These are phyloP conservation scores for Straminergon stramineum DNA, from an alignment of 225 moss, liverwort and hornwort genomes.

Conservation along the genomic window DNA sequence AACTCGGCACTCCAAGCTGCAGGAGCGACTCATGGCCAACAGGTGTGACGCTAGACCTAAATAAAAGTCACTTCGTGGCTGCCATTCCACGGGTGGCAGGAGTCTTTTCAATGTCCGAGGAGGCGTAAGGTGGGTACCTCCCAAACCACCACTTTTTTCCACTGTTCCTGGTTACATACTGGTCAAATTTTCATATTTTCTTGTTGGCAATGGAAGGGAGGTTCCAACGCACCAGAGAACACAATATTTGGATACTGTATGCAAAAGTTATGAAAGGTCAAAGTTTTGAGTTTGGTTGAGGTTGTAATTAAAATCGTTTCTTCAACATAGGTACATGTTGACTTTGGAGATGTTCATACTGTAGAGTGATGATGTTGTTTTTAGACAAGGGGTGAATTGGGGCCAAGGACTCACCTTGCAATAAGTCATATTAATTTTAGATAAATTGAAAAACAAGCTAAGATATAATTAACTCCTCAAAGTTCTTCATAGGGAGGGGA, in stretches of 20 bases:
- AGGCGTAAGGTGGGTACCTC: background rate
- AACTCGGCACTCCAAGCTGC: background rate
- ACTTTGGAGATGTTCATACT: background rate
- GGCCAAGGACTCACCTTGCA: background rate
- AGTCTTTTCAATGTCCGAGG: background rate
- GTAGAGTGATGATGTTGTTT: background rate
- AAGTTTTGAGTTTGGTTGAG: rapidly evolving
- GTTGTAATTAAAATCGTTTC: background rate
- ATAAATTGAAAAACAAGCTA: background rate
- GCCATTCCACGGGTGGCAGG: background rate
- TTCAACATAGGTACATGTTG: background rate
- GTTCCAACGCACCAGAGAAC: background rate
- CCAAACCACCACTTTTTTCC: background rate
- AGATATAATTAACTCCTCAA: background rate
- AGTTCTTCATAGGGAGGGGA: background rate
- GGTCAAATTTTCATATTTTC: background rate
- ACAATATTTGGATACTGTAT: rapidly evolving
- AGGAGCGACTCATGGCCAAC: background rate
- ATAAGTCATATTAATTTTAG: background rate
- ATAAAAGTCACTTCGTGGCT: background rate
- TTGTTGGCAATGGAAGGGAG: background rate
- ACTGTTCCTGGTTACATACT: too few species aligned
- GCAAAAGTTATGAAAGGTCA: background rate
- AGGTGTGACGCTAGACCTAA: background rate
- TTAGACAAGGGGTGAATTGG: background rate